Evolutionary conservation across 2,329 filamentous ascomycete genomes (phyloP).

Genomic region (Pseudogymnoascus sp.): DNA sequence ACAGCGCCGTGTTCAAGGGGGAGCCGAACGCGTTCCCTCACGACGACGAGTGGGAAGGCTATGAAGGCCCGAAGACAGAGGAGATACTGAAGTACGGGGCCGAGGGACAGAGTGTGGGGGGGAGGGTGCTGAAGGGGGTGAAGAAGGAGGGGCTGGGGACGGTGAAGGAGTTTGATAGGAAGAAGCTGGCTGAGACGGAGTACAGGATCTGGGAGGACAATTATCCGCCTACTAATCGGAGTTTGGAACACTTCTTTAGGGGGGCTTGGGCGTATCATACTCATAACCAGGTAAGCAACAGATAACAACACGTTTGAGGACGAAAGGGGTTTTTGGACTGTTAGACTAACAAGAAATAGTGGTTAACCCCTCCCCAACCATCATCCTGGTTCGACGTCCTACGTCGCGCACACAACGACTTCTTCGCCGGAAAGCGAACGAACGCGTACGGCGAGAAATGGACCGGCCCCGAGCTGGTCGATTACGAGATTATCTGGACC

Average conservation of each 20-base stretch:
- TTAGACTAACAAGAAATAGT: conserved; percentile 31
- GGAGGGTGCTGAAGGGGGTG: background rate
- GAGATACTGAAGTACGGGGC: conserved; percentile 12
- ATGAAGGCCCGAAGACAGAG: conserved; percentile 36
- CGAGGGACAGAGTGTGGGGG: background rate
- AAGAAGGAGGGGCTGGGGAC: conserved; percentile 15
- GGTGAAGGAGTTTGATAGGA: conserved; percentile 18
- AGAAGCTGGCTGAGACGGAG: conserved; percentile 28
- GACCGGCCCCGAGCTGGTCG: conserved; percentile 37
- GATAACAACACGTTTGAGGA: background rate
- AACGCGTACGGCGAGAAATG: conserved; percentile 48
- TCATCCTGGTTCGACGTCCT: conserved; percentile 47
- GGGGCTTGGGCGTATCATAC: conserved; percentile 50
- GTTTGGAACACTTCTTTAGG: conserved; percentile 46
- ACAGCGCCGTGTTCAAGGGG: conserved; percentile 43
- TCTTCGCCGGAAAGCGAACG: conserved; percentile 39
- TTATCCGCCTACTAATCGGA: conserved; percentile 47
- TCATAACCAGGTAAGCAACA: conserved; percentile 43
- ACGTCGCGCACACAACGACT: conserved; percentile 45
- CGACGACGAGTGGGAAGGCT: conserved; percentile 45
- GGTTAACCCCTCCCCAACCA: conserved; percentile 46
- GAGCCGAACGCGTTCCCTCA: conserved; percentile 33
- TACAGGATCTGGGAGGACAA: conserved; percentile 42
- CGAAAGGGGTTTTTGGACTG: background rate
- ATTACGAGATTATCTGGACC: conserved; percentile 43